These are phyloP conservation scores for Ligustrum vulgare DNA, from an alignment of 257 asterid species.

Conservation along the genomic window DNA sequence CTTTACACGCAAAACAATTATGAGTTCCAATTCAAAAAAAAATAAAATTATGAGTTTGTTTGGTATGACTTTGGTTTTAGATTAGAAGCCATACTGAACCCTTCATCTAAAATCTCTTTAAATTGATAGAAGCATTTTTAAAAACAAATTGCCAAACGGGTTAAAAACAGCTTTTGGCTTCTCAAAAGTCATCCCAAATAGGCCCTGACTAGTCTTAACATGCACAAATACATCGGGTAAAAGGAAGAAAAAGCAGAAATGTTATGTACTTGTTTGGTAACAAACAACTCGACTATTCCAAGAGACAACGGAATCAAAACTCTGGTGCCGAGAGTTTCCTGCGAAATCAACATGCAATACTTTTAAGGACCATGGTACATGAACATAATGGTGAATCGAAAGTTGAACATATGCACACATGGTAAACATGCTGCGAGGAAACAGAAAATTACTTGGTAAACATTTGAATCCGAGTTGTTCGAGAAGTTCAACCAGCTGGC, in stretches of 20 bases:
- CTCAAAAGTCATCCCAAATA: no score
- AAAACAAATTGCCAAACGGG: no score
- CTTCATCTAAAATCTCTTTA: no score
- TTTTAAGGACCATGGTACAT: no score
- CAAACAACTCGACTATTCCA: slow-evolving; percentile 70
- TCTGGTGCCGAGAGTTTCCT: slow-evolving; percentile 68
- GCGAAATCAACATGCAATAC: not conserved
- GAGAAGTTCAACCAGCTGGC: slow-evolving; percentile 67
- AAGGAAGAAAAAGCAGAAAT: not conserved
- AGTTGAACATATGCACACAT: no score
- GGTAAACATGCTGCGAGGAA: not conserved
- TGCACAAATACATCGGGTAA: not conserved
- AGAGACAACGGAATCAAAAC: slow-evolving; percentile 59
- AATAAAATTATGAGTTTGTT: not conserved
- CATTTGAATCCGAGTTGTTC: slow-evolving; percentile 51
- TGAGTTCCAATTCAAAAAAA: no score
- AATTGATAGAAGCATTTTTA: no score
- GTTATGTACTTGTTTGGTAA: slow-evolving; percentile 48
- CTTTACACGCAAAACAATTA: not conserved
- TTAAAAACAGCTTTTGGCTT: no score
- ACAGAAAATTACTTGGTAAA: not conserved
- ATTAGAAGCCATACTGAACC: no score
- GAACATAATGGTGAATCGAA: no score
- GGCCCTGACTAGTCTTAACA: not conserved
- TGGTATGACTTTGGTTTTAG: no score